Conservation (phyloP, 192 early-diverging fungal species). For the Spizellomyces punctatus region DNA sequence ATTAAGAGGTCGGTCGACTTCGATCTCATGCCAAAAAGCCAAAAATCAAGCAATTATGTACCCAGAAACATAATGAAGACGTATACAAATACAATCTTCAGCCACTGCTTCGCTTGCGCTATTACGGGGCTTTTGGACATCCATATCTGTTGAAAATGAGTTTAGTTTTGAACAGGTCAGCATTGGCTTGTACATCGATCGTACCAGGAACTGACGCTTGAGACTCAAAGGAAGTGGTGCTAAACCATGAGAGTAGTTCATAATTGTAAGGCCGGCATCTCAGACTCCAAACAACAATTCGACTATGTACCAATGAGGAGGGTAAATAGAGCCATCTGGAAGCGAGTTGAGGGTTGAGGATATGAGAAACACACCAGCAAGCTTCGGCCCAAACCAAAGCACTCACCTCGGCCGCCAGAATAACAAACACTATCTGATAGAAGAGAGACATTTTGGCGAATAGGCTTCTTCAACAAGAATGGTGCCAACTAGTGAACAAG, state of each 20-base stretch:
- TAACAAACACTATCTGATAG: conserved; percentile 37
- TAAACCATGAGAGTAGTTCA: background rate
- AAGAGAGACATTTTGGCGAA: conserved; percentile 31
- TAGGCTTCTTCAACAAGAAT: no score
- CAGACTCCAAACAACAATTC: background rate
- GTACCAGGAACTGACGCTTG: conserved; percentile 25
- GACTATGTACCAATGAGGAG: conserved; percentile 24
- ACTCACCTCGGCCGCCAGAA: conserved; percentile 32
- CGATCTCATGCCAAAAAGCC: background rate
- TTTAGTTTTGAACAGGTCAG: background rate
- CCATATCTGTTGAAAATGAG: background rate
- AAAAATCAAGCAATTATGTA: background rate
- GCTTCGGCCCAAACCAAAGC: no score
- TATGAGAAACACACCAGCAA: no score
- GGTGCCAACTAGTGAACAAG: no score
- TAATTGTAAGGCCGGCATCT: background rate
- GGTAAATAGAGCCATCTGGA: conserved; percentile 33
- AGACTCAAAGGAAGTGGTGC: conserved; percentile 29
- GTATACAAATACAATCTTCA: conserved; percentile 28
- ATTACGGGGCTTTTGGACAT: conserved; percentile 25
- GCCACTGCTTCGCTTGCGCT: conserved; percentile 9
- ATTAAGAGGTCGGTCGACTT: background rate
- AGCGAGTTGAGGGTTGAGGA: no score
- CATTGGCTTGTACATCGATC: background rate
- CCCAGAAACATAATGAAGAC: conserved; percentile 35